Percentiles rank a stretch among this genome's conserved stretches.
These are phyloP conservation scores for Serendipita sp. DNA, from an alignment of 768 basidiomycete genomes.

Conservation along the genomic window DNA sequence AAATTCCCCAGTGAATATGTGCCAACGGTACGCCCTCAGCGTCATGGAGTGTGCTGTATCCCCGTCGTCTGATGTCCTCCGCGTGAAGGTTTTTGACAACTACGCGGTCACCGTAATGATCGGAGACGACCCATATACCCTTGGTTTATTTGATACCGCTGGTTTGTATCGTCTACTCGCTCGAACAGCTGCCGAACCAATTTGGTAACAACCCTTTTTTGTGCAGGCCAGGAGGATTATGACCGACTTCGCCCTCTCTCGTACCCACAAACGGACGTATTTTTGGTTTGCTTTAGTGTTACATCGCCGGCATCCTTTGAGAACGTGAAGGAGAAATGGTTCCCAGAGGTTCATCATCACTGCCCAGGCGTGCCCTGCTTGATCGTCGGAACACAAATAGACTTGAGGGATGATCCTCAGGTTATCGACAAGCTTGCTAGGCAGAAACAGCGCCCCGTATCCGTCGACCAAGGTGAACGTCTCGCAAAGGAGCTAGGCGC, in stretches of 20 bases:
- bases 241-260: constrained; percentile 97
- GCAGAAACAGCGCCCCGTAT: constrained; percentile 92
- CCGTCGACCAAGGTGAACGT: constrained; percentile 75
- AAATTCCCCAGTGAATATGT: constrained; percentile 99
- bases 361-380: constrained; percentile 99
- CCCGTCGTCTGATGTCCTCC: constrained; percentile 15
- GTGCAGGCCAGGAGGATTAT: constrained; percentile 94
- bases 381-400: constrained; percentile 97
- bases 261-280: constrained; percentile 99
- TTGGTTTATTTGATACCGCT: constrained; percentile 97
- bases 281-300: constrained; percentile 98
- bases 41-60: neutral
- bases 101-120: constrained; percentile 99
- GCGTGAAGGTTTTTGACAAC: constrained; percentile 74
- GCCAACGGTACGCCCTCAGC: constrained; percentile 55
- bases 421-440: constrained; percentile 90
- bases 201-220: constrained; percentile 7
- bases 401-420: constrained; percentile 83
- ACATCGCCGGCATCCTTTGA: constrained; percentile 97
- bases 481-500: constrained; percentile 96
- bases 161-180: constrained; percentile 37
- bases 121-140: constrained; percentile 96
- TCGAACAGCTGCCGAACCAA: neutral
- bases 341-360: constrained; percentile 99
- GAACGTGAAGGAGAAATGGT: constrained; percentile 99